Conservation (phyloP, 1,284 basidiomycete species). For the Trametes versicolor region DNA sequence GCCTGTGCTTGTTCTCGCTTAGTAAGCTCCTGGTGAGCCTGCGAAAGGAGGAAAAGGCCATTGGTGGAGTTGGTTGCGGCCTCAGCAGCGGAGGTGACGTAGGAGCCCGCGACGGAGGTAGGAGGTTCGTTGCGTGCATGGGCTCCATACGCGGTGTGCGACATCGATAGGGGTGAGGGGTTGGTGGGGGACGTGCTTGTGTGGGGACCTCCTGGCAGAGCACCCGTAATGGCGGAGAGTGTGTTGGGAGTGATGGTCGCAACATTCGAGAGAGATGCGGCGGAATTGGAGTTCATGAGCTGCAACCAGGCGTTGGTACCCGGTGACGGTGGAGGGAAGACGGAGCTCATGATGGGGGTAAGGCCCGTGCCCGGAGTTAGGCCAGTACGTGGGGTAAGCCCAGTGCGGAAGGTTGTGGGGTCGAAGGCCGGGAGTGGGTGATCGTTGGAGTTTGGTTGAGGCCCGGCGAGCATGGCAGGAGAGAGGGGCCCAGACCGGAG, state of each 20-base stretch:
- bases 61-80: constrained; percentile 79
- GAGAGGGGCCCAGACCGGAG: constrained; percentile 92
- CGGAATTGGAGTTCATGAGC: constrained; percentile 83
- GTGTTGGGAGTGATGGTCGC: constrained; percentile 93
- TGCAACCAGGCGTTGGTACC: constrained; percentile 94
- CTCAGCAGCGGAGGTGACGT: constrained; percentile 56
- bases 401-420: constrained; percentile 79
- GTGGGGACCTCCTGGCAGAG: constrained; percentile 51
- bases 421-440: constrained; percentile 65
- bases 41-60: constrained; percentile 91
- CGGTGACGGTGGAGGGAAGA: constrained; percentile 88
- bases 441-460: constrained; percentile 57
- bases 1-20: constrained; percentile 81
- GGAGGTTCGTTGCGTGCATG: constrained; percentile 47
- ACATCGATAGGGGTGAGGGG: constrained; percentile 47
- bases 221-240: constrained; percentile 82
- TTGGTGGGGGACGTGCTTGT: constrained; percentile 32
- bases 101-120: constrained; percentile 43
- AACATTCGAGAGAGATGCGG: constrained; percentile 61
- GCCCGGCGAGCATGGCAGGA: constrained; percentile 95
- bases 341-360: constrained; percentile 80
- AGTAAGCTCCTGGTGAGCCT: constrained; percentile 96
- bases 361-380: constrained; percentile 83
- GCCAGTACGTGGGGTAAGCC: constrained; percentile 82
- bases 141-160: constrained; percentile 42